These are phyloP conservation scores for Zygosaccharomyces lentus DNA, from an alignment of 805 yeast species.

Conservation along the genomic window DNA sequence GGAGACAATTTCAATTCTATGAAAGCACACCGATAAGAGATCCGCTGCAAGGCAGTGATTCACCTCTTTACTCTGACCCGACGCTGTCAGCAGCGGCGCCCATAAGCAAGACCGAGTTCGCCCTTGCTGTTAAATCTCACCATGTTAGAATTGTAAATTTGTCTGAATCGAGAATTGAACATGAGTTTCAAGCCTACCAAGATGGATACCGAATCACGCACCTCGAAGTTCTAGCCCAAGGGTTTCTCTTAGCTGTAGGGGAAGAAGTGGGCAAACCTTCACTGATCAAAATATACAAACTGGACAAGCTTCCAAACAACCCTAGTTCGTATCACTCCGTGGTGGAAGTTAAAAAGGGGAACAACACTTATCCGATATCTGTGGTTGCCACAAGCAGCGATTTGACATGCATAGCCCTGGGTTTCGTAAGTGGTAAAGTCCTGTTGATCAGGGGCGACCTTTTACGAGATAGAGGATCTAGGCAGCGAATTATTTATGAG, in stretches of 20 bases:
- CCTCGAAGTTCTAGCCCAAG: slow-evolving; percentile 44
- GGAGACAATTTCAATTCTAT: slow-evolving; percentile 86
- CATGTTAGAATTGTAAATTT: slow-evolving; percentile 52
- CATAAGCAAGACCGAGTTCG: slow-evolving; percentile 47
- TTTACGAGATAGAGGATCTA: slow-evolving; percentile 80
- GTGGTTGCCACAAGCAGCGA: slow-evolving; percentile 25
- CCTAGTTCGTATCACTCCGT: slow-evolving; percentile 50
- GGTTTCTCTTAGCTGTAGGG: slow-evolving; percentile 64
- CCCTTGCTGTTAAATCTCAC: slow-evolving; percentile 53
- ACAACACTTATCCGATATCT: slow-evolving; percentile 68
- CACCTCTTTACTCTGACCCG: slow-evolving; percentile 76
- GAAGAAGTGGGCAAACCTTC: slow-evolving; percentile 71
- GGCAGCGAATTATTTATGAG: slow-evolving; percentile 76
- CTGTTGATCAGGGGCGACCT: slow-evolving; percentile 83
- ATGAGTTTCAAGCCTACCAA: slow-evolving; percentile 61
- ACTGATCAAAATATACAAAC: slow-evolving; percentile 67
- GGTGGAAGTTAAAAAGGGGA: slow-evolving; percentile 62
- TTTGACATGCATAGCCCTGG: slow-evolving; percentile 28
- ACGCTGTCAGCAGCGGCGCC: slow-evolving; percentile 61
- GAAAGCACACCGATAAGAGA: slow-evolving; percentile 81
- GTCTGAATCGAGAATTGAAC: slow-evolving; percentile 42
- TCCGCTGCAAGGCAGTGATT: slow-evolving; percentile 60
- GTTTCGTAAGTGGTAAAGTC: slow-evolving; percentile 60
- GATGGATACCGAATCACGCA: slow-evolving; percentile 59
- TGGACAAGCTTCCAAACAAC: slow-evolving; percentile 44